Evolutionary conservation across 228 moss, liverwort and hornwort species (phyloP).

Genomic region (Sphagnum magellanicum): DNA sequence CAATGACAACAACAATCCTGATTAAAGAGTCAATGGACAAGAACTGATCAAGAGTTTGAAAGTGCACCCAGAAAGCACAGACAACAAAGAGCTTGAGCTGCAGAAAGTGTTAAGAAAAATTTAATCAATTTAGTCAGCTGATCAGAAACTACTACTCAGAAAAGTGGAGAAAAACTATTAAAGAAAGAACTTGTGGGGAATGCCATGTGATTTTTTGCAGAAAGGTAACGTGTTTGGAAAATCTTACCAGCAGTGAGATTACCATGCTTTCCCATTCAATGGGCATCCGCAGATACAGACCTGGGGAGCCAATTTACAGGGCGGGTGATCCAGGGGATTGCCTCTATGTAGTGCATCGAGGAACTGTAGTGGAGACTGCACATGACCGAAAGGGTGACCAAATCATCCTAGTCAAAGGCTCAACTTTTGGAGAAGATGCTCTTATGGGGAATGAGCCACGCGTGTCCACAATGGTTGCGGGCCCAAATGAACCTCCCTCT

Average conservation of each 20-base stretch:
- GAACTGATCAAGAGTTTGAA: no score
- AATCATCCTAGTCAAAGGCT: conserved; percentile 55
- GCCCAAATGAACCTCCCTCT: conserved; percentile 39
- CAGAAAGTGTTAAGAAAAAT: no score
- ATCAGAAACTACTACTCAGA: no score
- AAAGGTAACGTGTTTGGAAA: conserved; percentile 73
- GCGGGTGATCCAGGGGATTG: conserved; percentile 74
- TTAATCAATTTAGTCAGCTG: no score
- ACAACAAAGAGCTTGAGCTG: no score
- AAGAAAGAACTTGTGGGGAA: no score
- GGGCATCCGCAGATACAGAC: conserved; percentile 62
- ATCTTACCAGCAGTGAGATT: conserved; percentile 51
- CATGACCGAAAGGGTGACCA: conserved; percentile 62
- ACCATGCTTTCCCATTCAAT: conserved; percentile 73
- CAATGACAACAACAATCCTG: no score
- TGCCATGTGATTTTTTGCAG: conserved; percentile 13
- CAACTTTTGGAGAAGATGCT: conserved; percentile 77
- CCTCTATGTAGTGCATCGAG: conserved; percentile 71
- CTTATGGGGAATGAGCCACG: conserved; percentile 50
- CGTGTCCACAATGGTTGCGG: conserved; percentile 44
- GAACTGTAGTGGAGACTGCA: conserved; percentile 50
- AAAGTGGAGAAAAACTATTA: no score
- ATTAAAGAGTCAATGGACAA: no score
- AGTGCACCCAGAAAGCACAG: no score
- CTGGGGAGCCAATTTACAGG: conserved; percentile 69